phyloP scores from a whole-genome alignment of 208 protist species.

The Trypanosoma conorhini region DNA sequence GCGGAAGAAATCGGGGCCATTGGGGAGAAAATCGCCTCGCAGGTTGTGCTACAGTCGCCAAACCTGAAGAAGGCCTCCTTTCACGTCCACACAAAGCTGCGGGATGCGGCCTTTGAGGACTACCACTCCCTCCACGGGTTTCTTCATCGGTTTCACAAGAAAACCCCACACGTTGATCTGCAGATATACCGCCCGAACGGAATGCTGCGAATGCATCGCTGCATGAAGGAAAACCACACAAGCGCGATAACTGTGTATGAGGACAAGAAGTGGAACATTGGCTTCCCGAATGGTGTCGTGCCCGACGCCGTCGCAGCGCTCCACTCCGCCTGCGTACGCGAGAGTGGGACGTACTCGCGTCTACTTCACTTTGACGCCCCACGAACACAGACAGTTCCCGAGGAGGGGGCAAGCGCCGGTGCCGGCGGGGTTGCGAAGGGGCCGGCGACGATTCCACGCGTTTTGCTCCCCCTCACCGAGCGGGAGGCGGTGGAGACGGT shows the following conservation, averaged over 20 bases:
- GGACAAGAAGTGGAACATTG: constrained; percentile 72
- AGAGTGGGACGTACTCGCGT: constrained; percentile 64
- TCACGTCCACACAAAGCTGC: constrained; percentile 84
- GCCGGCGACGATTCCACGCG: constrained; percentile 6
- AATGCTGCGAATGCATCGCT: constrained; percentile 88
- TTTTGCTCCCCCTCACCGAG: constrained; percentile 73
- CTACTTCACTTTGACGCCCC: constrained; percentile 65
- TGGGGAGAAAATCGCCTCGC: constrained; percentile 71
- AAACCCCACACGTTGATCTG: constrained; percentile 71
- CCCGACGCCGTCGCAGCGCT: constrained; percentile 69
- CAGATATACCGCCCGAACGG: constrained; percentile 86
- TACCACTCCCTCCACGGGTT: constrained; percentile 84
- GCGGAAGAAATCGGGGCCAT: constrained; percentile 70
- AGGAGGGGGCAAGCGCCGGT: constrained; percentile 10
- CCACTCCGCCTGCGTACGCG: constrained; percentile 76
- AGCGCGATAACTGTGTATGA: constrained; percentile 85
- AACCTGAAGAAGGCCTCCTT: constrained; percentile 91
- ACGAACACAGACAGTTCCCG: constrained; percentile 1
- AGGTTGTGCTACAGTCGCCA: constrained; percentile 87
- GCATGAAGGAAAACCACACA: constrained; percentile 91
- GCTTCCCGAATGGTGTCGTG: constrained; percentile 63
- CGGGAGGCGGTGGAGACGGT: constrained; percentile 69
- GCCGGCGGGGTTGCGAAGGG: not conserved
- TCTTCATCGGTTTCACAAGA: constrained; percentile 65
- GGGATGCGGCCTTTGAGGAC: constrained; percentile 85